Conservation (phyloP, 768 basidiomycete species). For the Termitomyces sp. region DNA sequence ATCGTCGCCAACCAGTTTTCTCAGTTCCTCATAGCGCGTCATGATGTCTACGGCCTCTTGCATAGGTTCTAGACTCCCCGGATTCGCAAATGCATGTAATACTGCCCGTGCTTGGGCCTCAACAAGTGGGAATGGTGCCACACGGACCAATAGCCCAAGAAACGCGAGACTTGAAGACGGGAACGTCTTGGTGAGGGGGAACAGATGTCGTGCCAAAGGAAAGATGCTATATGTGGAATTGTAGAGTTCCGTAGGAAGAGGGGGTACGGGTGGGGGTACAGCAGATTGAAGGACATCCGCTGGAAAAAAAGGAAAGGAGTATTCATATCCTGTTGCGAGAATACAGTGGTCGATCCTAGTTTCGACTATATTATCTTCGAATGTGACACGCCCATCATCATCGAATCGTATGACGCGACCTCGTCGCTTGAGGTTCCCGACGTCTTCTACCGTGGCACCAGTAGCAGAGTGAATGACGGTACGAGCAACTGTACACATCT, state of each 20-base stretch:
- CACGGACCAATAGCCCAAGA: conserved; percentile 53
- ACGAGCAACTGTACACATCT: conserved; percentile 42
- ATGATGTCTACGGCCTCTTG: conserved; percentile 48
- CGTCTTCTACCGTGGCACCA: conserved; percentile 27
- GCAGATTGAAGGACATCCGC: conserved; percentile 25
- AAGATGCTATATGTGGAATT: conserved; percentile 68
- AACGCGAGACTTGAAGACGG: conserved; percentile 58
- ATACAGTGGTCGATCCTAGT: conserved; percentile 57
- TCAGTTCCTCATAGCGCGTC: conserved; percentile 44
- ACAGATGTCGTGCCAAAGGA: conserved; percentile 68
- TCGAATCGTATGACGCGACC: conserved; percentile 41
- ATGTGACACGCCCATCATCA: conserved; percentile 41
- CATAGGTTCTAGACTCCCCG: conserved; percentile 42
- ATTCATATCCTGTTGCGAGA: conserved; percentile 74
- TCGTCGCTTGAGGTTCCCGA: conserved; percentile 34
- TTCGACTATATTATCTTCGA: conserved; percentile 58
- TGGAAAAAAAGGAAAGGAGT: conserved; percentile 60
- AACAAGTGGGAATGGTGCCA: conserved; percentile 72
- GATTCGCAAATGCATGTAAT: conserved; percentile 51
- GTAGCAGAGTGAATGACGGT: conserved; percentile 57
- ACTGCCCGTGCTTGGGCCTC: conserved; percentile 75
- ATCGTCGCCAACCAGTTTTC: conserved; percentile 25
- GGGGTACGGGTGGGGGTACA: conserved; percentile 42
- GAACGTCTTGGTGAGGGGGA: conserved; percentile 50
- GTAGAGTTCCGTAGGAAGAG: conserved; percentile 47